Evolutionary conservation across 192 early-diverging fungal genomes (phyloP).

Genomic region (Mortierella hygrophila): DNA sequence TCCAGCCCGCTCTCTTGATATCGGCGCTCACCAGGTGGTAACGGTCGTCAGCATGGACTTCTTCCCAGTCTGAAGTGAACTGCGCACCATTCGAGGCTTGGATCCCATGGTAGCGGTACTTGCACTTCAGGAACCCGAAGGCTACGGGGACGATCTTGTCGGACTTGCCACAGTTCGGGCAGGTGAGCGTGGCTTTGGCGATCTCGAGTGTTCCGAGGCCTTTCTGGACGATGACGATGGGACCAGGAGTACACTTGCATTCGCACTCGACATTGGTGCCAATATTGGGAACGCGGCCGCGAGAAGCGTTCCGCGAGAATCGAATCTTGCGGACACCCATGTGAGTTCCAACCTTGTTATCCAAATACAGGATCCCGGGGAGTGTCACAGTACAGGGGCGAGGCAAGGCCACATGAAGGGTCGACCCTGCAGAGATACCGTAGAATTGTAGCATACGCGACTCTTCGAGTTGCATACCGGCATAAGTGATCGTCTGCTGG

Average conservation of each 20-base stretch:
- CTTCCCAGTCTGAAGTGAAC: constrained; percentile 1
- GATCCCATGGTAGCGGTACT: constrained; percentile 17
- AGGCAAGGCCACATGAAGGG: constrained; percentile 63
- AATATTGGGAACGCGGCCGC: neutral
- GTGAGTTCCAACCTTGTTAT: too few relatives aligned
- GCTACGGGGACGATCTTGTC: neutral
- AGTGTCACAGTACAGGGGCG: too few relatives aligned
- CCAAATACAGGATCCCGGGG: too few relatives aligned
- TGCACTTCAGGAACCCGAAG: constrained; percentile 13
- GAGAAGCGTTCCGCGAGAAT: neutral
- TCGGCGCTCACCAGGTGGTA: neutral
- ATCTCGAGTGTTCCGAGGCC: too few relatives aligned
- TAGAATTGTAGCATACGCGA: constrained; percentile 71
- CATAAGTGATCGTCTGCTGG: constrained; percentile 70
- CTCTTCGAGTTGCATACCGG: constrained; percentile 80
- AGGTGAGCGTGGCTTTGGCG: neutral
- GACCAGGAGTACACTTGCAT: neutral
- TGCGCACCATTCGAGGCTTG: constrained; percentile 1
- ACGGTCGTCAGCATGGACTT: neutral
- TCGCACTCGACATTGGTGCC: constrained; percentile 14
- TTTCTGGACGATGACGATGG: neutral
- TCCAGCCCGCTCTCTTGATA: neutral
- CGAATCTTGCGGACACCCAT: neutral
- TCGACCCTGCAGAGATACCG: constrained; percentile 75
- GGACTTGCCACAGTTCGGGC: constrained; percentile 2